Evolutionary conservation across 164 flowering plant genomes (phyloP).

Genomic region (Umbilicus rupestris): DNA sequence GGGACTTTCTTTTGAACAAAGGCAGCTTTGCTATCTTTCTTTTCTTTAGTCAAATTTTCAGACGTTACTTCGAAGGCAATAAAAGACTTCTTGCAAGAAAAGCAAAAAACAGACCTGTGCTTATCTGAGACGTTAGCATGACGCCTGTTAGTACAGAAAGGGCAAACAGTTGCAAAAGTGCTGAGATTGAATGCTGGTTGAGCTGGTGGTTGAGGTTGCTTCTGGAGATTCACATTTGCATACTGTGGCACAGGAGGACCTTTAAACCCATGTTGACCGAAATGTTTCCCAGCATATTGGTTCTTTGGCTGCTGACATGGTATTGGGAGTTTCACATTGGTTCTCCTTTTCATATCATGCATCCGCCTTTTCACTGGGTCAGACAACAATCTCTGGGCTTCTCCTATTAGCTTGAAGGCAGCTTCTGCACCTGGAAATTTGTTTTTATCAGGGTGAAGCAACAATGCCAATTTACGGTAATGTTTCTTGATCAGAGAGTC

Average conservation of each 20-base stretch:
- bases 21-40: conserved; percentile 13
- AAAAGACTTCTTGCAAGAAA: conserved; percentile 27
- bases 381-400: conserved; percentile 57
- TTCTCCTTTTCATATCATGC: conserved; percentile 39
- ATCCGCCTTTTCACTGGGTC: conserved; percentile 32
- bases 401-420: conserved; percentile 75
- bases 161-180: conserved; percentile 43
- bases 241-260: conserved; percentile 12
- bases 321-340: conserved; percentile 9
- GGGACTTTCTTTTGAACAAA: conserved; percentile 16
- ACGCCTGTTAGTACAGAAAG: conserved; percentile 24
- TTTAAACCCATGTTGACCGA: conserved; percentile 15
- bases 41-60: conserved; percentile 11
- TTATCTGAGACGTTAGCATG: conserved; percentile 20
- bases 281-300: conserved; percentile 13
- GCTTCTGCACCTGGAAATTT: conserved; percentile 75
- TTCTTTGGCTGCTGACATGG: conserved; percentile 18
- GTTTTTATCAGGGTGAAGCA: conserved; percentile 86
- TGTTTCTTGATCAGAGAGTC: conserved; percentile 66
- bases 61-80: conserved; percentile 14
- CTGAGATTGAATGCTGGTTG: not conserved
- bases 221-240: conserved; percentile 16
- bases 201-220: conserved; percentile 18
- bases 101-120: conserved; percentile 21
- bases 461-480: conserved; percentile 61